Evolutionary conservation across 2,329 filamentous ascomycete genomes (phyloP), one percentile per base, ranked within the genome.

Genomic region (Byssothecium circinans): DNA sequence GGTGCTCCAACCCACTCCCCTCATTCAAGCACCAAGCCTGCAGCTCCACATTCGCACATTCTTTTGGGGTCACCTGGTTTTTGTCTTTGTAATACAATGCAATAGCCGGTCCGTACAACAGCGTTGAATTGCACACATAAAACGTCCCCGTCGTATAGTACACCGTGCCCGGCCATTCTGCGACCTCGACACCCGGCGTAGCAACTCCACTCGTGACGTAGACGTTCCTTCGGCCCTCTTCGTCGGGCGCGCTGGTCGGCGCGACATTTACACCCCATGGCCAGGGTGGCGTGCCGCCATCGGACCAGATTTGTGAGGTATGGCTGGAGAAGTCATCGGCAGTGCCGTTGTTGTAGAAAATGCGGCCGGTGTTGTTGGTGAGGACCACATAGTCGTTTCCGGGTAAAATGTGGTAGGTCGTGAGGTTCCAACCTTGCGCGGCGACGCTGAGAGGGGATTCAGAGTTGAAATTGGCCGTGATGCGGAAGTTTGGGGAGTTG

Each of bases 271-370:
- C 27, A 12, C 50, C 43, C 50, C 44, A 47, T 18, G 47, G 47
- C 41, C 40, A 49, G 11, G 49, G 38, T 12, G 49, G 49, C 6
- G 40, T 44, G 19, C 45, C 46, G n/a, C 46, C 50, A 25, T 53
- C 47, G 34, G 19, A 43, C 7, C 46, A 33, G 12, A 53, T 35
- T 33, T 40, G 43, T 8, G 29, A 23, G 1, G 43, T 50, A 30
- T 36, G 34, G 12, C 19, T 3, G 7, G 22, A 6, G 39, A 53
- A 44, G 14, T 48, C 19, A 4, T 40, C 41, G 15, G 19, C 33
- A 23, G 51, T 52, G 23, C 49, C 45, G 20, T 52, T 54, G 19
- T 42, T 42, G 39, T 54, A 52, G 42, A 52, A 52, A 1, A 22
- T 49, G 10, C 41, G 36, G 37, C 49, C 45, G 5, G 33, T 8